These are phyloP conservation scores for Asterophora parasitica DNA, from an alignment of 768 basidiomycete genomes.

Conservation along the genomic window DNA sequence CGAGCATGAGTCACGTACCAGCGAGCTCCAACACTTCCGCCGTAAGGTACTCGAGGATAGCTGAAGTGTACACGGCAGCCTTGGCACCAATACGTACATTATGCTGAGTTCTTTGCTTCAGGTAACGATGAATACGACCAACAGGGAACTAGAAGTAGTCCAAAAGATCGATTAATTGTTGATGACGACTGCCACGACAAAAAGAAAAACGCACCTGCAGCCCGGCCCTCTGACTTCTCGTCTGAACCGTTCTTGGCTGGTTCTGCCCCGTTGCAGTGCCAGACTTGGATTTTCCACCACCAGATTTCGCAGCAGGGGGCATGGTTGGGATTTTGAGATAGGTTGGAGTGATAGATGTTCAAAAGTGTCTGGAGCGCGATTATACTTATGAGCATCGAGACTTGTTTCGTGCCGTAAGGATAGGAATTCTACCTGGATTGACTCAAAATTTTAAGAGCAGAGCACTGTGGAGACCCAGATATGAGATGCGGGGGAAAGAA, in stretches of 20 bases:
- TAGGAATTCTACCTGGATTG: constrained; percentile 17
- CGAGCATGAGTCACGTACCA: constrained; percentile 45
- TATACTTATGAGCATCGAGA: not conserved
- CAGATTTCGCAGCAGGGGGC: constrained; percentile 49
- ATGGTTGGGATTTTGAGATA: constrained; percentile 22
- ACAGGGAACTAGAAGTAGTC: constrained; percentile 77
- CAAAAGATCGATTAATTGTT: not conserved
- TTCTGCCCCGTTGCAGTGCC: constrained; percentile 31
- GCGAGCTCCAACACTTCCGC: constrained; percentile 96
- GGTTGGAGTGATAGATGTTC: not conserved
- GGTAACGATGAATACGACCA: constrained; percentile 94
- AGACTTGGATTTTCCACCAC: constrained; percentile 62
- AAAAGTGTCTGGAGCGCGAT: not conserved
- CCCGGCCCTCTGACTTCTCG: constrained; percentile 80
- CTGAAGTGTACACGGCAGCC: constrained; percentile 94
- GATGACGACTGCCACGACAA: not conserved
- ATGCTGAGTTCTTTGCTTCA: constrained; percentile 89
- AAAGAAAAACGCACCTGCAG: constrained; percentile 56
- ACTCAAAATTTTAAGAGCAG: not conserved
- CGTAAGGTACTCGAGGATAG: constrained; percentile 93
- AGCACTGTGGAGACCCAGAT: not conserved
- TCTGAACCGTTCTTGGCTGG: constrained; percentile 45
- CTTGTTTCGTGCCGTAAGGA: not conserved
- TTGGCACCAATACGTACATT: constrained; percentile 97
- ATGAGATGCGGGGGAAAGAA: not conserved